Conservation (phyloP, 176 grass and related monocot species). For the Puccinellia tenuiflora region DNA sequence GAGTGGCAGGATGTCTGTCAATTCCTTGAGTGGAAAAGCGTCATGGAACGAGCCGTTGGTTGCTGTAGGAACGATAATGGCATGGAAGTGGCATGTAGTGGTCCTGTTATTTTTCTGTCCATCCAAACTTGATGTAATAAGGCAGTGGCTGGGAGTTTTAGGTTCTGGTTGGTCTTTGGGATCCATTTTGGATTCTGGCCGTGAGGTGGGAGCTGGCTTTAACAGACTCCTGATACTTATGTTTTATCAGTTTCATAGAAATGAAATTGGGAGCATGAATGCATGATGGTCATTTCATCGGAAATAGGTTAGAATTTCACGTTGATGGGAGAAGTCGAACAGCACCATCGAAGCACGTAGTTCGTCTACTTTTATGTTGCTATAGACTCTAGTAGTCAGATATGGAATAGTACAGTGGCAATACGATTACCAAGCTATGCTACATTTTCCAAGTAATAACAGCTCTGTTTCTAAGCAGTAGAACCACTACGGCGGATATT, state of each 20-base stretch:
- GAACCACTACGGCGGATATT: neutral
- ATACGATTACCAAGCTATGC: neutral
- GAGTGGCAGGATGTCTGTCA: neutral
- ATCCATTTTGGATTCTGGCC: too few species aligned
- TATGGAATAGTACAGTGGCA: neutral
- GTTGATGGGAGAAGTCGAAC: neutral
- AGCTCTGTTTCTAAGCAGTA: neutral
- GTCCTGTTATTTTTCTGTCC: too few species aligned
- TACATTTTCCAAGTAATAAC: neutral
- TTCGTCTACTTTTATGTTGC: neutral
- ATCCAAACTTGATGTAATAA: too few species aligned
- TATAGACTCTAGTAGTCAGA: neutral
- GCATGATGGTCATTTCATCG: too few species aligned
- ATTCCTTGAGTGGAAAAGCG: neutral
- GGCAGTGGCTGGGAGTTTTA: too few species aligned
- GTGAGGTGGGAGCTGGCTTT: too few species aligned
- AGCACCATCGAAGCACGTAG: neutral
- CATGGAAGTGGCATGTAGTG: neutral
- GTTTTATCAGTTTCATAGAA: too few species aligned
- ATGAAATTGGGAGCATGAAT: too few species aligned
- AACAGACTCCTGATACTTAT: too few species aligned
- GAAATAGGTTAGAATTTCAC: neutral
- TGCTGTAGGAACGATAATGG: neutral
- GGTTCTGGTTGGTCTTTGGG: too few species aligned
- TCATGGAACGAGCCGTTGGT: neutral